These are phyloP conservation scores for Microbotryum violaceum DNA, from an alignment of 1,284 basidiomycete species.

Conservation along the genomic window DNA sequence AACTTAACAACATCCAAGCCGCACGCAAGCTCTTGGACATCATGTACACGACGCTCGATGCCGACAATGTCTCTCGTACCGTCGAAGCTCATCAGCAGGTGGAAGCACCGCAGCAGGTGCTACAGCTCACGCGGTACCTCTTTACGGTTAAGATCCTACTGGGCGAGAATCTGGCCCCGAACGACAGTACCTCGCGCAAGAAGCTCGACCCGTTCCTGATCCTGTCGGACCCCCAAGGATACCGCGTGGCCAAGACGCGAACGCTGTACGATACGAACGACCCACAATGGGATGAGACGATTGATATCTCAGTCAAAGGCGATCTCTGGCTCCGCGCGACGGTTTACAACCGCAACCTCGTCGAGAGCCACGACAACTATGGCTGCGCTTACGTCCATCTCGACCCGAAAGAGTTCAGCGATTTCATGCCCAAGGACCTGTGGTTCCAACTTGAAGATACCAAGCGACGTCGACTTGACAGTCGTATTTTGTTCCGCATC, in stretches of 20 bases:
- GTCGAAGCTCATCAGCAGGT: conserved; percentile 52
- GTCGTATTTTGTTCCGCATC: conserved; percentile 75
- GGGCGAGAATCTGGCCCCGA: conserved; percentile 69
- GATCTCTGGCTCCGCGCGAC: conserved; percentile 95
- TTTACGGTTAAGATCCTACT: conserved; percentile 91
- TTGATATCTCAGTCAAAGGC: conserved; percentile 73
- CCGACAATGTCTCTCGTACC: conserved; percentile 72
- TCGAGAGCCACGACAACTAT: conserved; percentile 50
- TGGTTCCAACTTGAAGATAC: conserved; percentile 75
- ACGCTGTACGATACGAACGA: conserved; percentile 86
- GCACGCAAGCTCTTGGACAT: conserved; percentile 83
- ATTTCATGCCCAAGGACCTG: conserved; percentile 82
- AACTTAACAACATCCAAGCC: conserved; percentile 94
- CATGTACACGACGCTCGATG: conserved; percentile 85
- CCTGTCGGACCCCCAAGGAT: conserved; percentile 83
- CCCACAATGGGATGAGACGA: conserved; percentile 95
- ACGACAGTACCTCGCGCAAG: conserved; percentile 62
- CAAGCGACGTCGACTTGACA: conserved; percentile 21
- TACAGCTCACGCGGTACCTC: conserved; percentile 52
- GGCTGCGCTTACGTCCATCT: conserved; percentile 88
- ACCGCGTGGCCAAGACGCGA: conserved; percentile 84
- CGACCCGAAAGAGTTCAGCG: conserved; percentile 79
- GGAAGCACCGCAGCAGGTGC: conserved; percentile 28
- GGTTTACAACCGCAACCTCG: conserved; percentile 76
- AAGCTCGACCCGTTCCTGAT: conserved; percentile 87